Evolutionary conservation across 1,284 basidiomycete genomes (phyloP), one percentile per base, ranked within the genome.

Genomic region (Serendipita sp.): DNA sequence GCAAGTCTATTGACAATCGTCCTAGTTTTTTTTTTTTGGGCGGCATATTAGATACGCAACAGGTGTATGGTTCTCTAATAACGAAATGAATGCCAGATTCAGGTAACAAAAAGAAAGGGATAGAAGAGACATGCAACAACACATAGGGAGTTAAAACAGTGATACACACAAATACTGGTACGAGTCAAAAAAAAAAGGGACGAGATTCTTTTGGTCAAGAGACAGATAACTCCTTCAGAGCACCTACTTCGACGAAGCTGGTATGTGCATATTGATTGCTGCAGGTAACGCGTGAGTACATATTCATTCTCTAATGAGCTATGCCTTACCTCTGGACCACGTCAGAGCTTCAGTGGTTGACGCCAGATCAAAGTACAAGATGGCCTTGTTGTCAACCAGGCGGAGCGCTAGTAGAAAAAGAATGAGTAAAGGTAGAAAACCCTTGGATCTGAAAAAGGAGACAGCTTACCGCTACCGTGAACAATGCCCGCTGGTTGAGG

Each of bases 401-500:
- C 89, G 85, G 60, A 91, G 79, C 62, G 84, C 89, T 91, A 69
- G 6, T 2, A 65, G 42, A n/a, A 53, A 12, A 38, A 38, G 35
- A 63, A 38, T 15, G 64, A 68, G 42, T 22, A 22, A 22, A 65
- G 63, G 41, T 38, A 45, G 41, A 38, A 32, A 35, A 62, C 10
- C 38, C 26, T 6, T 38, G 12, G 58, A 70, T 69, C 67, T 70
- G 66, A 71, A 72, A 64, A 3, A 74, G 73, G n/a, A 73, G 67
- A 13, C 71, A 66, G 70, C 83, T 70, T 68, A 91, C 88, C 83
- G 71, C 88, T 92, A 60, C 87, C 88, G 70, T 90, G 84, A 34
- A 91, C 87, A 63, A 94, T 89, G 68, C 87, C 91, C n/a, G 90
- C 91, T 3, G 89, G 91, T 71, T 90, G 90, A 35, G 86, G 85